Conservation (phyloP, 805 yeast species). For the Saccharomycopsis vini region DNA sequence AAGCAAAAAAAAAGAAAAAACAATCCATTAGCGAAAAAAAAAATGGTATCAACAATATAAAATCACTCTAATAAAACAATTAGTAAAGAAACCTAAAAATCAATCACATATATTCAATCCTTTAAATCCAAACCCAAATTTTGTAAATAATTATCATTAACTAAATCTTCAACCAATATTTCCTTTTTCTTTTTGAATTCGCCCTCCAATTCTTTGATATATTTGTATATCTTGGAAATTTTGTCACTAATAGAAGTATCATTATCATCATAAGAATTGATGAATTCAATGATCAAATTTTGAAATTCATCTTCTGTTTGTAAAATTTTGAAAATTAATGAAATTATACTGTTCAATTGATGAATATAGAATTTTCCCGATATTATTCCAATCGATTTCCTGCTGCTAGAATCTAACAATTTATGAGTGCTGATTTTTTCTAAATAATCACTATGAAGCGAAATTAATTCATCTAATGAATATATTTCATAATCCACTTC, state of each 20-base stretch:
- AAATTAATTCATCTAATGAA: conserved; percentile 43
- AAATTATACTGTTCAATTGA: conserved; percentile 32
- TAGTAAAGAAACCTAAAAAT: neutral
- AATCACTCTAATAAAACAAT: too few relatives aligned
- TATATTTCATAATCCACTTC: conserved; percentile 24
- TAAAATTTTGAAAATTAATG: conserved; percentile 32
- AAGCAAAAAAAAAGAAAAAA: too few relatives aligned
- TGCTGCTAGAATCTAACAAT: conserved; percentile 25
- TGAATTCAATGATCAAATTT: conserved; percentile 28
- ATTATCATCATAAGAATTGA: conserved; percentile 13
- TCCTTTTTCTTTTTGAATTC: conserved; percentile 36
- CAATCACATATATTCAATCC: neutral
- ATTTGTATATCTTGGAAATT: conserved; percentile 19
- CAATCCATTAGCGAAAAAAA: too few relatives aligned
- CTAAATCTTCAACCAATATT: conserved; percentile 42
- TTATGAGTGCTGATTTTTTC: conserved; percentile 29
- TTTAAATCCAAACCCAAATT: conserved; percentile 34
- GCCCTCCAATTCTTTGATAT: conserved; percentile 27
- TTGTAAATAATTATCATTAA: conserved; percentile 42
- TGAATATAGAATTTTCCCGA: conserved; percentile 35
- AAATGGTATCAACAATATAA: neutral
- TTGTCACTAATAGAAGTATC: conserved; percentile 7
- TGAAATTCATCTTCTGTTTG: conserved; percentile 31
- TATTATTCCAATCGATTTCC: conserved; percentile 26
- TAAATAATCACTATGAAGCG: conserved; percentile 29